Evolutionary conservation across 208 protist genomes (phyloP).

Genomic region (Leishmania martiniquensis): DNA sequence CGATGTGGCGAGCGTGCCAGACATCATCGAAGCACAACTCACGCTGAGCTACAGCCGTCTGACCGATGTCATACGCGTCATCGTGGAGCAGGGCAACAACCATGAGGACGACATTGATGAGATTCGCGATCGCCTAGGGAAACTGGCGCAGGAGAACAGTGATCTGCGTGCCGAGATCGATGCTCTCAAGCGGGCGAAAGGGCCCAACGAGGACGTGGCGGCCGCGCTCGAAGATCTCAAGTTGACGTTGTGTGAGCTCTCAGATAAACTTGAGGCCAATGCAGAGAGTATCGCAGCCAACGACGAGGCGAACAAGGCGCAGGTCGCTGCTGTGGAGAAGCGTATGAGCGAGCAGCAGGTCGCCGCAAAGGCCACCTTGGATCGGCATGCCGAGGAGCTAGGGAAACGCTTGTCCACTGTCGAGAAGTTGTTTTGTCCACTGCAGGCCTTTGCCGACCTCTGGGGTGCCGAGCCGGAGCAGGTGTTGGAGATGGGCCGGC

Average conservation of each 20-base stretch:
- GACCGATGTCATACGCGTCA: constrained; percentile 71
- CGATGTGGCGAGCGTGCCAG: constrained; percentile 75
- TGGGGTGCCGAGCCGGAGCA: constrained; percentile 52
- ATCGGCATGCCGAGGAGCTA: constrained; percentile 12
- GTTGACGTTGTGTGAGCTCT: constrained; percentile 15
- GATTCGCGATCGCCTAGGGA: constrained; percentile 49
- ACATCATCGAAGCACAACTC: constrained; percentile 92
- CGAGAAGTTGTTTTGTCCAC: constrained; percentile 20
- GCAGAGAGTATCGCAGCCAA: constrained; percentile 5
- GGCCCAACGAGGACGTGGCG: constrained; percentile 2
- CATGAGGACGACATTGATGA: constrained; percentile 82
- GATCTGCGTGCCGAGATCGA: constrained; percentile 48
- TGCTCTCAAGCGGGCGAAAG: constrained; percentile 37
- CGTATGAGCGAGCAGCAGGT: constrained; percentile 21
- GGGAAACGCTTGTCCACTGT: constrained; percentile 8
- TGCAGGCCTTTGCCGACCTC: constrained; percentile 55
- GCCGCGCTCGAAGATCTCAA: constrained; percentile 17
- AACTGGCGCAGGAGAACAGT: constrained; percentile 59
- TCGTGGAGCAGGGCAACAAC: constrained; percentile 85
- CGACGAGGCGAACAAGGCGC: constrained; percentile 3
- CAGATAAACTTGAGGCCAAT: constrained; percentile 22
- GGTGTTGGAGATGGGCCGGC: constrained; percentile 47
- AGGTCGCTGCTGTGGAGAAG: constrained; percentile 21
- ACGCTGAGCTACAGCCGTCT: constrained; percentile 90
- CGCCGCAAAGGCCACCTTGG: constrained; percentile 10